A percentile compares a stretch with the other conserved stretches of the same genome.
phyloP scores from a whole-genome alignment of 2,329 filamentous ascomycete genomes.

The Herpotrichia juniperi region DNA sequence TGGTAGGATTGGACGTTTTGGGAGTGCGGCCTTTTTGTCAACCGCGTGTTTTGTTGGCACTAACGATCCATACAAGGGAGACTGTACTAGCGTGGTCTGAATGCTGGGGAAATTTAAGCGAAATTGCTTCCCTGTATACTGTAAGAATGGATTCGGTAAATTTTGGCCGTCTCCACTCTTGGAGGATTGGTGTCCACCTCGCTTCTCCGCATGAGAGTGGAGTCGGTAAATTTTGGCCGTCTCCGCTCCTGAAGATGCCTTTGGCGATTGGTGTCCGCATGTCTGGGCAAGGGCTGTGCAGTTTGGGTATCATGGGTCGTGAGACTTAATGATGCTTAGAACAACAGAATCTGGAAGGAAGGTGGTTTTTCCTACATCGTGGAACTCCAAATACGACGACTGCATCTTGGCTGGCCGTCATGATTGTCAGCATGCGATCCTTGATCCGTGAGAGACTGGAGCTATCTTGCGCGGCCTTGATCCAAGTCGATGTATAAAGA shows the following conservation, averaged over 20 bases:
- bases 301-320: slow-evolving; percentile 2
- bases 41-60: too few species aligned
- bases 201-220: too few species aligned
- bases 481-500: slow-evolving; percentile 15
- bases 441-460: slow-evolving; percentile 6
- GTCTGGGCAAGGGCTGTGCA: slow-evolving; percentile 15
- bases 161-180: slow-evolving; percentile 20
- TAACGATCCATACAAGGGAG: too few species aligned
- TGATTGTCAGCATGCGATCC: too few species aligned
- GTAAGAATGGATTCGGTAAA: slow-evolving; percentile 20
- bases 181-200: too few species aligned
- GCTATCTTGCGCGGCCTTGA: background rate
- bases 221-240: slow-evolving; percentile 26
- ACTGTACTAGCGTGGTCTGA: background rate
- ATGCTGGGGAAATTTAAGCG: slow-evolving; percentile 12
- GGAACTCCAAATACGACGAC: slow-evolving; percentile 1
- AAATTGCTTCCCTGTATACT: too few species aligned
- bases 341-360: slow-evolving; percentile 3
- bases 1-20: too few species aligned
- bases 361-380: background rate
- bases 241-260: background rate
- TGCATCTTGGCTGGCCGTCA: slow-evolving; percentile 15
- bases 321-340: slow-evolving; percentile 7
- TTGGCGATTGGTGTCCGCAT: slow-evolving; percentile 7
- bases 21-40: too few species aligned